These are phyloP conservation scores for Asterophora parasitica DNA, from an alignment of 768 basidiomycete genomes.

Conservation along the genomic window DNA sequence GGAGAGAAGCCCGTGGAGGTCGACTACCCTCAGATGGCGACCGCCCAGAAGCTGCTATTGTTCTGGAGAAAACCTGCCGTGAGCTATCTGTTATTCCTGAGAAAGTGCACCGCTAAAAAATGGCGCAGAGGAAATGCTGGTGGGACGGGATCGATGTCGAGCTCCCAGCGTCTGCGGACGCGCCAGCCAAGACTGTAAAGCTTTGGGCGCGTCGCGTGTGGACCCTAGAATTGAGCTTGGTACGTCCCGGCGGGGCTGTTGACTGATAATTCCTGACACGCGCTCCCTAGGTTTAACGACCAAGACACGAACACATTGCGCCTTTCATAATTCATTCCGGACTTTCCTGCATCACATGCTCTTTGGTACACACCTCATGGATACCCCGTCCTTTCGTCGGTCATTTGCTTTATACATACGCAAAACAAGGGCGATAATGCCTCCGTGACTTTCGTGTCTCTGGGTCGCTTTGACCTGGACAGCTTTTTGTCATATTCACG, in stretches of 20 bases:
- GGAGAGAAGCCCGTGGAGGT: conserved; percentile 73
- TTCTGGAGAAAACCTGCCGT: conserved; percentile 99
- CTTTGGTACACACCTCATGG: conserved; percentile 21
- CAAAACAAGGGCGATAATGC: conserved; percentile 2
- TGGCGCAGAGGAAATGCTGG: conserved; percentile 93
- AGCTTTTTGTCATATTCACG: conserved; percentile 8
- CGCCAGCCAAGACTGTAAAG: conserved; percentile 61
- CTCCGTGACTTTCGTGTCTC: conserved; percentile 3
- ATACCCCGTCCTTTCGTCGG: conserved; percentile 19
- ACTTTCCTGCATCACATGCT: conserved; percentile 9
- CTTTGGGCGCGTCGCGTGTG: conserved; percentile 97
- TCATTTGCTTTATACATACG: conserved; percentile 8
- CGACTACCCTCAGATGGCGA: conserved; percentile 91
- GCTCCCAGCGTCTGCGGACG: conserved; percentile 52
- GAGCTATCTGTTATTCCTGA: conserved; percentile 24
- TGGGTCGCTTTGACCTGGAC: conserved; percentile 1
- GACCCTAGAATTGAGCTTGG: conserved; percentile 95
- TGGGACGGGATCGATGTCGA: conserved; percentile 97
- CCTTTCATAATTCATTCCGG: conserved; percentile 2
- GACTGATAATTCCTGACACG: neutral
- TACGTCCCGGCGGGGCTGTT: conserved; percentile 28
- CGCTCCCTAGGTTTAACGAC: conserved; percentile 17
- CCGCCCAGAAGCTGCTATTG: conserved; percentile 91
- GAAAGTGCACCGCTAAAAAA: conserved; percentile 2
- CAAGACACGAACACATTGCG: neutral